Percentiles rank a stretch among this genome's conserved stretches.
Conservation (phyloP, 2,329 filamentous ascomycete genomes). For the Diaporthe sp. region DNA sequence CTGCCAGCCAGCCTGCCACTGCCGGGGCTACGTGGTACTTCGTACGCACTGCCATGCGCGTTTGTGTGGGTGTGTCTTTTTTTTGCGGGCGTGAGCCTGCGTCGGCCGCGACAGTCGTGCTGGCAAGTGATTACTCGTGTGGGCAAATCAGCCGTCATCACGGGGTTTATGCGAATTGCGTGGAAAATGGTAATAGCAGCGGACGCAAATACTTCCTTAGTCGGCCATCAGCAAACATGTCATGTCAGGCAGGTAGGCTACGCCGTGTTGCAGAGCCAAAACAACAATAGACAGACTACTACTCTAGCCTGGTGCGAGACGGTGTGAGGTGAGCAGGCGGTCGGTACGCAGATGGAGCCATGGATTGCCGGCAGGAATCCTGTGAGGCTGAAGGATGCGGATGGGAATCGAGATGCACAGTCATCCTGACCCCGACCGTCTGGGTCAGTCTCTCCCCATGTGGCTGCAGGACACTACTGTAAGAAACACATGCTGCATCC, state of each 20-base stretch:
- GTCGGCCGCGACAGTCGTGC: slow-evolving; percentile 16
- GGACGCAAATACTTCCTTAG: neutral
- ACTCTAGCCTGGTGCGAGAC: slow-evolving; percentile 4
- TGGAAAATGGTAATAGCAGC: slow-evolving; percentile 26
- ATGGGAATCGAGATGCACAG: slow-evolving; percentile 30
- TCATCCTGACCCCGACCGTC: slow-evolving; percentile 24
- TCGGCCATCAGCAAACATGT: neutral
- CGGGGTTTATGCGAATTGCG: slow-evolving; percentile 24
- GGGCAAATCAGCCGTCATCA: slow-evolving; percentile 18
- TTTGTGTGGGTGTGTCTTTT: neutral
- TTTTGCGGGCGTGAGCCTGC: slow-evolving; percentile 31
- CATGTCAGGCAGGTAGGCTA: neutral
- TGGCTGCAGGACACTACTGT: slow-evolving; percentile 18
- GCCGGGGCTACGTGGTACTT: slow-evolving; percentile 6
- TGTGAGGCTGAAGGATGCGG: slow-evolving; percentile 30
- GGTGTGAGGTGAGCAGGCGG: slow-evolving; percentile 28
- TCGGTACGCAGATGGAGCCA: slow-evolving; percentile 23
- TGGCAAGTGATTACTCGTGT: neutral
- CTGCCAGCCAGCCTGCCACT: slow-evolving; percentile 3
- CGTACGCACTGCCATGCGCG: neutral
- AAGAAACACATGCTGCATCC: slow-evolving; percentile 22
- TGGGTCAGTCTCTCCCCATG: slow-evolving; percentile 5
- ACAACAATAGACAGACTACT: slow-evolving; percentile 13
- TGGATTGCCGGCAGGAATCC: slow-evolving; percentile 31
- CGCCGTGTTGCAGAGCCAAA: neutral